These are phyloP conservation scores for Penicillium carneum DNA, from an alignment of 2,329 filamentous ascomycete genomes.

Conservation along the genomic window DNA sequence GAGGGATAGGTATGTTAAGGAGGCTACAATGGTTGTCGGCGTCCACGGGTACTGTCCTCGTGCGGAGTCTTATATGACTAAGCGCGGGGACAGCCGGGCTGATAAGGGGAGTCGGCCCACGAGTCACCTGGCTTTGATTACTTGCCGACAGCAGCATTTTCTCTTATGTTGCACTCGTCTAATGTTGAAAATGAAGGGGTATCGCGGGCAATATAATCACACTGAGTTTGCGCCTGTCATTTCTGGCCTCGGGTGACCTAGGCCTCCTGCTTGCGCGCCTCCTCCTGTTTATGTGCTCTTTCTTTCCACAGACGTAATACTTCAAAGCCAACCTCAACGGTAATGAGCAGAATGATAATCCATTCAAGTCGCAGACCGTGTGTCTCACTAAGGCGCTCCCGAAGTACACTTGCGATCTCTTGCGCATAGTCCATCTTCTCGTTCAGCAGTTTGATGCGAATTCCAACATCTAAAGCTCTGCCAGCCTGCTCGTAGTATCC, in stretches of 20 bases:
- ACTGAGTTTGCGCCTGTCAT: not conserved
- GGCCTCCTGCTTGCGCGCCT: conserved; percentile 16
- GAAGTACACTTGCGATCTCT: conserved; percentile 87
- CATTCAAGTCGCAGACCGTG: conserved; percentile 87
- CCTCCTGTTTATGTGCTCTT: conserved; percentile 52
- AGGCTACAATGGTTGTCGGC: not conserved
- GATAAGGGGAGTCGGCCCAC: not conserved
- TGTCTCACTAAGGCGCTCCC: conserved; percentile 88
- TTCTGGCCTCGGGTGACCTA: not conserved
- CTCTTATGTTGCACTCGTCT: not conserved
- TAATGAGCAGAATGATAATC: conserved; percentile 94
- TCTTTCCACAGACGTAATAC: conserved; percentile 76
- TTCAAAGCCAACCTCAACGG: conserved; percentile 90
- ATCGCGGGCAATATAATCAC: conserved; percentile 11
- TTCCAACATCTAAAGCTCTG: conserved; percentile 85
- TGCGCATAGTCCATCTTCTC: conserved; percentile 98
- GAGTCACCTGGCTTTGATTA: conserved; percentile 2
- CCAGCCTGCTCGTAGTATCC: conserved; percentile 95
- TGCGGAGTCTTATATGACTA: conserved; percentile 17
- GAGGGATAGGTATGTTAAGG: not conserved
- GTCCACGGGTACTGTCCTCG: not conserved
- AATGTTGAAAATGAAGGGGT: conserved; percentile 21
- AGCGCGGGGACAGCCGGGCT: conserved; percentile 12
- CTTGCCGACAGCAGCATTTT: not conserved
- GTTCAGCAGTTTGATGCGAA: conserved; percentile 88